Evolutionary conservation across 1,284 basidiomycete species (phyloP).

Genomic region (Pyrrhoderma noxium): DNA sequence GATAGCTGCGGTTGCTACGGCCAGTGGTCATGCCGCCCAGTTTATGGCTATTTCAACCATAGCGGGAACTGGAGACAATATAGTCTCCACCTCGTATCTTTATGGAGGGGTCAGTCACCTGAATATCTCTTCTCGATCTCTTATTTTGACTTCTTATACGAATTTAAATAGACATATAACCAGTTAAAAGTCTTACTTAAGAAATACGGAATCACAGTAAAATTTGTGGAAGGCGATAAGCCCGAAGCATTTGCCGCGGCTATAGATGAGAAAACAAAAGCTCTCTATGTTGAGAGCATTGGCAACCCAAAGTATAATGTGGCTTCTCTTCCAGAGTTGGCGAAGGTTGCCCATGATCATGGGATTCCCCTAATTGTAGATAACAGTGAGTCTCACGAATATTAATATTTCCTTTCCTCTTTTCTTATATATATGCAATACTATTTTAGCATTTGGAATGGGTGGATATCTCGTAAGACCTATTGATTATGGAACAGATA

Average conservation of each 20-base stretch:
- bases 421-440: too few species aligned
- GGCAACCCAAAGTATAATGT: conserved; percentile 82
- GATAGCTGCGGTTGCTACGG: conserved; percentile 68
- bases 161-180: conserved; percentile 61
- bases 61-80: conserved; percentile 71
- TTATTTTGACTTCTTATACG: neutral
- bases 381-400: conserved; percentile 45
- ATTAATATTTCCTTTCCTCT: neutral
- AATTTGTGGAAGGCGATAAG: conserved; percentile 61
- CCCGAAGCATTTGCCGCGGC: conserved; percentile 64
- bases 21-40: conserved; percentile 79
- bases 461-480: conserved; percentile 63
- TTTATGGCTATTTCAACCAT: conserved; percentile 69
- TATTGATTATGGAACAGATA: conserved; percentile 76
- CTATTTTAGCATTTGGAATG: conserved; percentile 1
- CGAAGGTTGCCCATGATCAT: conserved; percentile 72
- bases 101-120: conserved; percentile 62
- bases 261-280: conserved; percentile 74
- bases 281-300: conserved; percentile 77
- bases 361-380: conserved; percentile 80
- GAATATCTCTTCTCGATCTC: too few species aligned
- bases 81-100: conserved; percentile 64
- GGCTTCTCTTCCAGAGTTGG: conserved; percentile 63
- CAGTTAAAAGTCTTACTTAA: conserved; percentile 85
- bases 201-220: conserved; percentile 71